These are phyloP conservation scores for Ambrosiella beaveri DNA, from an alignment of 2,329 filamentous ascomycete genomes.

Conservation along the genomic window DNA sequence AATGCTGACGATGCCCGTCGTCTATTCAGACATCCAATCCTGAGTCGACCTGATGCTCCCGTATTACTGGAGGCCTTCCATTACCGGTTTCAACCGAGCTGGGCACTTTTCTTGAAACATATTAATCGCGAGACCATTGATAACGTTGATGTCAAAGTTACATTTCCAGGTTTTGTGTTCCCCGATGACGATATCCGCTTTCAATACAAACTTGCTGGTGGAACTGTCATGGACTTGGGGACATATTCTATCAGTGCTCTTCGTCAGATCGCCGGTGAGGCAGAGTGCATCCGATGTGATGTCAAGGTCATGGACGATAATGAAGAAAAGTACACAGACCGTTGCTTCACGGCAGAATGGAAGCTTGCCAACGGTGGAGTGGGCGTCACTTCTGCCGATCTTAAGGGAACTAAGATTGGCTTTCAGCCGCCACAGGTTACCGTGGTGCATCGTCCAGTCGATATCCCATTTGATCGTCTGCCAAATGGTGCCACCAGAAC, in stretches of 20 bases:
- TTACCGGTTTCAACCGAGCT: slow-evolving; percentile 32
- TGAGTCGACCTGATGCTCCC: slow-evolving; percentile 21
- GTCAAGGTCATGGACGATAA: slow-evolving; percentile 17
- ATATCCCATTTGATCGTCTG: slow-evolving; percentile 13
- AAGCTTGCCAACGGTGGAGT: slow-evolving; percentile 24
- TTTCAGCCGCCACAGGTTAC: slow-evolving; percentile 15
- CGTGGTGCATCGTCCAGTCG: slow-evolving; percentile 15
- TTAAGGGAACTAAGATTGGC: slow-evolving; percentile 6
- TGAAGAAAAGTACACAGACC: slow-evolving; percentile 20
- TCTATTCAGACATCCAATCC: slow-evolving; percentile 25
- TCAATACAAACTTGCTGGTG: slow-evolving; percentile 25
- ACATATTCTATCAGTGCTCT: slow-evolving; percentile 25
- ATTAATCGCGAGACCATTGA: slow-evolving; percentile 24
- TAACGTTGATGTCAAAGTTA: slow-evolving; percentile 19
- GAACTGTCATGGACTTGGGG: slow-evolving; percentile 25
- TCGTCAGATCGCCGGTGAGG: slow-evolving; percentile 23
- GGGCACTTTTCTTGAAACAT: slow-evolving; percentile 18
- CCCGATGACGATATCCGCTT: slow-evolving; percentile 27
- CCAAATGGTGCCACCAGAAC: slow-evolving; percentile 16
- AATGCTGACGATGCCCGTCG: slow-evolving; percentile 23
- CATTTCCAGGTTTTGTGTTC: slow-evolving; percentile 19
- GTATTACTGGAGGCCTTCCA: slow-evolving; percentile 38
- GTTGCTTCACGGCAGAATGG: slow-evolving; percentile 21
- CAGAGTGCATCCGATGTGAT: slow-evolving; percentile 21
- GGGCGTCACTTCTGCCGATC: slow-evolving; percentile 18